Base-by-base conservation (phyloP, 164 flowering plant species). In the Platanus orientalis region DNA sequence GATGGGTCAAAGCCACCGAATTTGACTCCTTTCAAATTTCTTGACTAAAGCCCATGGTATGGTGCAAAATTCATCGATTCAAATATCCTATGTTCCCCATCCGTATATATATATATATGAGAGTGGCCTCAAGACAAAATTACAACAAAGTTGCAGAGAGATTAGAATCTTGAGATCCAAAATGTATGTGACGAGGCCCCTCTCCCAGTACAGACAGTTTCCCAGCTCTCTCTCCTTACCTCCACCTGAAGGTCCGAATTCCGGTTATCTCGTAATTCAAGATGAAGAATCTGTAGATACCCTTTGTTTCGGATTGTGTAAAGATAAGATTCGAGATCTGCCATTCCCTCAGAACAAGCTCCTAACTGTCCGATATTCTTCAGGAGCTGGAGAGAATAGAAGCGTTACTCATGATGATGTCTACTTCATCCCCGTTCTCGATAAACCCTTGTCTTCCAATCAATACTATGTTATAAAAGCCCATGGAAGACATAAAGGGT, bases 281-380 rank as follows among this genome's bases (percentile, higher is more conserved):
- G 81, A 76, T 55, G 76, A 78, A 50, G 79, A 67, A 29, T 72
- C 75, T 1, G 73, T 73, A 28, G 68, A 60, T 16, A 57, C 63
- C 1, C 60, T 47, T 6, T 79, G 81, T 48, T 75, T 64, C 23
- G 83, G 81, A 0, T 17, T 58, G 6, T 77, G 77, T 44, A 68
- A 62, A 63, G 62, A 64, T 20, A 60, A 25, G 25, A 62, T 73
- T 9, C 61, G 58, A 50, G 57, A 61, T 14, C 29, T 76, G 7
- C 85, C 85, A 0, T 79, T 82, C 23, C 81, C 85, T 57, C 83
- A 79, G 40, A 71, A 79, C 74, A 73, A 62, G 74, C 61, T 61
- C 20, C 47, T 79, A 14, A 52, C 51, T 1, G 62, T 79, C 27
- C 52, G 40, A 1, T 16, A 42, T 40, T 27, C 59, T 20, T 7